Conservation (phyloP, 768 basidiomycete genomes). For the Lactarius vividus region DNA sequence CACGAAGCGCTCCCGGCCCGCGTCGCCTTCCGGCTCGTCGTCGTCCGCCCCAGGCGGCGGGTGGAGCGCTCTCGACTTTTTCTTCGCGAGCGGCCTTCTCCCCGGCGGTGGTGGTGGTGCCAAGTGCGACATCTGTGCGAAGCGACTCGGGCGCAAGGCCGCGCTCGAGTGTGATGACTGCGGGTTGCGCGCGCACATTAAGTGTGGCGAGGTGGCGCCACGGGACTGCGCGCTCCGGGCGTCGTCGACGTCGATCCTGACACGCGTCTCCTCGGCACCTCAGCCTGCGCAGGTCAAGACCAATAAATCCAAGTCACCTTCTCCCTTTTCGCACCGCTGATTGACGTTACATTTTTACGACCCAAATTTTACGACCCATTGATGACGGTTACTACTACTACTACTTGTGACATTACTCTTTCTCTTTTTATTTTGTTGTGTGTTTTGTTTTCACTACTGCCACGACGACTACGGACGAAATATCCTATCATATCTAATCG, state of each 20-base stretch:
- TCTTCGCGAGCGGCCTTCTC: slow-evolving; percentile 71
- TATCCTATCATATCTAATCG: not conserved
- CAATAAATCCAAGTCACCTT: slow-evolving; percentile 9
- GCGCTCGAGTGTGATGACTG: slow-evolving; percentile 89
- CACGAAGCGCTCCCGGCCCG: slow-evolving; percentile 33
- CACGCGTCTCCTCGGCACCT: slow-evolving; percentile 2
- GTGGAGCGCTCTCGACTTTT: slow-evolving; percentile 78
- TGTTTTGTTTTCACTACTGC: not conserved
- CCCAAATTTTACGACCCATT: not conserved
- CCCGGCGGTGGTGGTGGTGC: slow-evolving; percentile 38
- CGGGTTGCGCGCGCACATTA: slow-evolving; percentile 78
- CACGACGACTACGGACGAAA: not conserved
- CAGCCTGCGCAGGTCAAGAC: slow-evolving; percentile 2
- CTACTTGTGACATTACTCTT: not conserved
- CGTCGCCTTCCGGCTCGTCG: slow-evolving; percentile 33
- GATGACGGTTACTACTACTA: not conserved
- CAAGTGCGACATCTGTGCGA: slow-evolving; percentile 80
- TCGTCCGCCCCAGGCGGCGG: slow-evolving; percentile 32
- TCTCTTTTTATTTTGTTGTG: not conserved
- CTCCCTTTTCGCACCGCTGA: slow-evolving; percentile 14
- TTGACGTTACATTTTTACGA: not conserved
- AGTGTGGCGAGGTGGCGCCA: slow-evolving; percentile 82
- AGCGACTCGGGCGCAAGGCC: slow-evolving; percentile 84
- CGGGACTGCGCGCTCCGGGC: slow-evolving; percentile 70
- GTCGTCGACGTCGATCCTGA: slow-evolving; percentile 6